These are phyloP conservation scores for Apiotrichum porosum DNA, from an alignment of 1,284 basidiomycete genomes.

Conservation along the genomic window DNA sequence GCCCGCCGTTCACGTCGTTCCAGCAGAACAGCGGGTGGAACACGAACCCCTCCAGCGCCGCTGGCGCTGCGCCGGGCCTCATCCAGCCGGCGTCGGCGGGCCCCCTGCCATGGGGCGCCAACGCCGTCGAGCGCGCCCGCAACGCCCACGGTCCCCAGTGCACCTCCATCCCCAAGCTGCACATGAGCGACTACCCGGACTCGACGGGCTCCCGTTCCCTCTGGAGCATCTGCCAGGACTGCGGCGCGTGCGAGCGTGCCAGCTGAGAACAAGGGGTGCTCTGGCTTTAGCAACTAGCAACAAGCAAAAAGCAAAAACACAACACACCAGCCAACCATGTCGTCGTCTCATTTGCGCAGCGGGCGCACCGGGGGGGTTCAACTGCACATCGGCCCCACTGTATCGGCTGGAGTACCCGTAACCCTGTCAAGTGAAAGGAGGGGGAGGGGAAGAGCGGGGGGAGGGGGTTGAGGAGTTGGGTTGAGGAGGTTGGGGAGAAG, in stretches of 20 bases:
- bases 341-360: too few species aligned
- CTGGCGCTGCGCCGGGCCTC: conserved; percentile 22
- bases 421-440: too few species aligned
- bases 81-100: conserved; percentile 32
- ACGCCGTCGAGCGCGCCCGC: conserved; percentile 34
- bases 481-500: too few species aligned
- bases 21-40: too few species aligned
- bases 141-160: conserved; percentile 44
- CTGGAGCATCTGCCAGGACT: conserved; percentile 45
- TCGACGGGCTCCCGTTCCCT: conserved; percentile 38
- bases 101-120: conserved; percentile 25
- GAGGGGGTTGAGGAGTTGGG: too few species aligned
- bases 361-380: too few species aligned
- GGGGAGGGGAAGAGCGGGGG: too few species aligned
- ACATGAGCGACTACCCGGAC: conserved; percentile 43
- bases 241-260: conserved; percentile 38
- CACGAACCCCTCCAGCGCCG: too few species aligned
- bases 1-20: conserved; percentile 1
- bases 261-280: not conserved
- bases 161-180: conserved; percentile 42
- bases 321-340: not conserved
- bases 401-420: too few species aligned
- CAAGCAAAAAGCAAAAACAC: not conserved
- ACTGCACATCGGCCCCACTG: too few species aligned
- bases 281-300: too few species aligned